Percentiles rank a stretch among this genome's conserved stretches.
phyloP scores from a whole-genome alignment of 257 asterid species.

The Coffea eugenioides region DNA sequence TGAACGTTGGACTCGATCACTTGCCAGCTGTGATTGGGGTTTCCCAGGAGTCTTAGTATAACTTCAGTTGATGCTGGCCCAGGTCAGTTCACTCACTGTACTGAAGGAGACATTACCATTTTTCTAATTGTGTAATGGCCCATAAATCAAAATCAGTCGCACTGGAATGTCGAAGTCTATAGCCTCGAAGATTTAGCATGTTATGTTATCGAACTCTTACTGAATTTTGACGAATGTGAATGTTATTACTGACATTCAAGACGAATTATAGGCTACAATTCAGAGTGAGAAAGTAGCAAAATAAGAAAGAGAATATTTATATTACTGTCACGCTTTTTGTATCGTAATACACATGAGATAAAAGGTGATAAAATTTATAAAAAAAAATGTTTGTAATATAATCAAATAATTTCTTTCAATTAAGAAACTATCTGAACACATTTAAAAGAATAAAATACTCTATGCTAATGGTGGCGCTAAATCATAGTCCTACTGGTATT shows the following conservation, averaged over 20 bases:
- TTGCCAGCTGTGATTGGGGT: not conserved
- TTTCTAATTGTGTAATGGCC: constrained; percentile 7
- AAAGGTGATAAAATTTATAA: too few species aligned
- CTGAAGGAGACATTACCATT: not conserved
- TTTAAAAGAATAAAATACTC: too few species aligned
- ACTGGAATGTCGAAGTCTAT: not conserved
- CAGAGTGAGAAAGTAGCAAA: not conserved
- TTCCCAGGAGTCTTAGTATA: not conserved
- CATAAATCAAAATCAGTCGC: not conserved
- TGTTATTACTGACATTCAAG: not conserved
- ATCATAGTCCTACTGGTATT: too few species aligned
- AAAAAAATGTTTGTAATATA: too few species aligned
- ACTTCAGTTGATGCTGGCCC: not conserved
- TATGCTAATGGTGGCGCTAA: too few species aligned
- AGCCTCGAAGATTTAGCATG: not conserved
- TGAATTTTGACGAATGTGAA: not conserved
- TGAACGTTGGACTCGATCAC: constrained; percentile 15
- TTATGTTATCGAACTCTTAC: not conserved
- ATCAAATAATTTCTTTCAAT: too few species aligned
- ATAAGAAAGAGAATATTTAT: too few species aligned
- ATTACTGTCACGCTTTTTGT: too few species aligned
- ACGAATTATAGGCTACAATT: too few species aligned
- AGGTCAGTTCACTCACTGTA: not conserved
- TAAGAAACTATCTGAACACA: too few species aligned
- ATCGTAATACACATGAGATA: too few species aligned